Evolutionary conservation across 495 filamentous ascomycete species (phyloP).

Genomic region (Neurospora terricola): DNA sequence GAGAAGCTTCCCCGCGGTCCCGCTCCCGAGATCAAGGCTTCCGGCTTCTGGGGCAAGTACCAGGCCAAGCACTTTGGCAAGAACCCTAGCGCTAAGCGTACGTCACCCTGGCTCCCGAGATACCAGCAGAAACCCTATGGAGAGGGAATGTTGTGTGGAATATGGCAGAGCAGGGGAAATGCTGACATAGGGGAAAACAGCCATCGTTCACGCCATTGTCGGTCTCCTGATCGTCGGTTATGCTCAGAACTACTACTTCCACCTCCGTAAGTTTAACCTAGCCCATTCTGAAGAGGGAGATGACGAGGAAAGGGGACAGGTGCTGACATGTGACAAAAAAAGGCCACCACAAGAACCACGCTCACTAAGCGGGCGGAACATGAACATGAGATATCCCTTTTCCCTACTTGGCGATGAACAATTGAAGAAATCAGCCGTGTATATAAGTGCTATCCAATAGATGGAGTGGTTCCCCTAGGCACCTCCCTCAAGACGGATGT

Average conservation of each 20-base stretch:
- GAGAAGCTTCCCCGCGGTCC: constrained; percentile 87
- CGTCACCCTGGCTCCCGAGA: constrained; percentile 26
- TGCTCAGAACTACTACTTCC: constrained; percentile 98
- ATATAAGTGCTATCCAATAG: constrained; percentile 34
- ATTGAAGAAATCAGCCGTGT: constrained; percentile 21
- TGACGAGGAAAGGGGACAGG: neutral
- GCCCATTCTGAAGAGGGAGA: too few species aligned
- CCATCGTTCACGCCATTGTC: constrained; percentile 75
- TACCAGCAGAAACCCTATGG: neutral
- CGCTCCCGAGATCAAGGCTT: constrained; percentile 68
- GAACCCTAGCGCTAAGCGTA: constrained; percentile 80
- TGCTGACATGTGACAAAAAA: constrained; percentile 4
- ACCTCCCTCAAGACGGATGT: neutral
- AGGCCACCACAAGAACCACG: constrained; percentile 99
- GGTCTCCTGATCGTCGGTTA: constrained; percentile 72
- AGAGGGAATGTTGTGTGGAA: neutral
- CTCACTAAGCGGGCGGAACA: constrained; percentile 55
- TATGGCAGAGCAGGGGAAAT: neutral
- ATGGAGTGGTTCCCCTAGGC: constrained; percentile 15
- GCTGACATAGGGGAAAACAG: constrained; percentile 38
- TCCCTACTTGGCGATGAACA: constrained; percentile 12
- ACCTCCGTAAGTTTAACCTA: constrained; percentile 65
- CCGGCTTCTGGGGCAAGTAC: constrained; percentile 76
- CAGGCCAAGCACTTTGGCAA: constrained; percentile 91
- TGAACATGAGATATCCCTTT: constrained; percentile 1